Evolutionary conservation across 805 yeast species (phyloP).

Genomic region (Nakazawaea ambrosiae): DNA sequence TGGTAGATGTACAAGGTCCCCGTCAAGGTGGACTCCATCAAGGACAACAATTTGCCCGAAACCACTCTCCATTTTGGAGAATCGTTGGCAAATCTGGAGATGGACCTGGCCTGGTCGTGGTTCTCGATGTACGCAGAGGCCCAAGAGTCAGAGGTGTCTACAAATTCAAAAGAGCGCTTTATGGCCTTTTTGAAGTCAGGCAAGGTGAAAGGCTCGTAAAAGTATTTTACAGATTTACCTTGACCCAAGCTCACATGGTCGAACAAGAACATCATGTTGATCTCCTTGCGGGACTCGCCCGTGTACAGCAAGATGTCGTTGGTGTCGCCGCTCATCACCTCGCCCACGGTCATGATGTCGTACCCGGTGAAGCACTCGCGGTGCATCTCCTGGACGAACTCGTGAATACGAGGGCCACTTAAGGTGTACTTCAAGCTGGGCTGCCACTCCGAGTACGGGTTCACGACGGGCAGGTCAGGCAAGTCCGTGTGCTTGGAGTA

Average conservation of each 20-base stretch:
- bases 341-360: constrained; percentile 54
- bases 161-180: constrained; percentile 26
- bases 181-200: constrained; percentile 35
- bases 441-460: constrained; percentile 32
- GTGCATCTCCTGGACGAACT: constrained; percentile 47
- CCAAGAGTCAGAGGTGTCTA: constrained; percentile 52
- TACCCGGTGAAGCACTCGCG: constrained; percentile 33
- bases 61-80: constrained; percentile 24
- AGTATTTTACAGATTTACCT: constrained; percentile 27
- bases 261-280: constrained; percentile 34
- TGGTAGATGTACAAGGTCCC: constrained; percentile 53
- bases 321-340: constrained; percentile 36
- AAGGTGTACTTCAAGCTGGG: constrained; percentile 25
- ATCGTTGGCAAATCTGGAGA: constrained; percentile 44
- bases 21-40: constrained; percentile 37
- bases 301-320: constrained; percentile 38
- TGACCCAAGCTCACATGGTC: constrained; percentile 30
- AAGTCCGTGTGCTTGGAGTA: constrained; percentile 40
- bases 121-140: constrained; percentile 47
- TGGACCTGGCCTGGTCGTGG: constrained; percentile 52
- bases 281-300: constrained; percentile 27
- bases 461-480: constrained; percentile 42
- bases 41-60: constrained; percentile 42
- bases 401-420: constrained; percentile 52
- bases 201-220: constrained; percentile 25